Conservation (phyloP, 2,329 filamentous ascomycete species). For the Fusarium albosuccineum region DNA sequence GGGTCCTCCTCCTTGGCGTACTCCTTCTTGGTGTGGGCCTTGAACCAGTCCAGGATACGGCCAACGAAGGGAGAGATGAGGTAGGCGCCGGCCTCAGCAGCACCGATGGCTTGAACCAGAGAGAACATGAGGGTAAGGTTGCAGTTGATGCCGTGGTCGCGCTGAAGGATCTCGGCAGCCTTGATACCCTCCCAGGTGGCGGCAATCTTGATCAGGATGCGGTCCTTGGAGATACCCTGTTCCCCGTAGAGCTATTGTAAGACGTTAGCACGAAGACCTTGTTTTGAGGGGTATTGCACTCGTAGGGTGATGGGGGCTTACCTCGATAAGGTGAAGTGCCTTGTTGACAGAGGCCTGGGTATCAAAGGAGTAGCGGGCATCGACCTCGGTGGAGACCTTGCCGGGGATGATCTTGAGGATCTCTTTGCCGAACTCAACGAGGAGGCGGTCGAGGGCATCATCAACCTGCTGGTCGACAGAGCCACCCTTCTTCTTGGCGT, state of each 20-base stretch:
- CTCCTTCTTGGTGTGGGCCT: slow-evolving; percentile 94
- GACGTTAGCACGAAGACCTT: slow-evolving; percentile 12
- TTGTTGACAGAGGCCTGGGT: slow-evolving; percentile 93
- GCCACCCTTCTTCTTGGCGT: slow-evolving; percentile 82
- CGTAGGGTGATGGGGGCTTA: slow-evolving; percentile 58
- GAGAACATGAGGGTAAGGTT: slow-evolving; percentile 99
- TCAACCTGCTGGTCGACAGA: slow-evolving; percentile 87
- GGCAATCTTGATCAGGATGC: slow-evolving; percentile 97
- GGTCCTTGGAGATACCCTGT: slow-evolving; percentile 91
- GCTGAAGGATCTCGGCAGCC: slow-evolving; percentile 96
- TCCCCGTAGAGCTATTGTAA: slow-evolving; percentile 88
- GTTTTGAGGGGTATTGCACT: background rate
- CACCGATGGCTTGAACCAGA: slow-evolving; percentile 91
- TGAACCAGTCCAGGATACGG: slow-evolving; percentile 99
- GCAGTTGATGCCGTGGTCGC: slow-evolving; percentile 95
- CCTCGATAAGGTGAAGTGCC: slow-evolving; percentile 96
- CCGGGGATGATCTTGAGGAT: slow-evolving; percentile 97
- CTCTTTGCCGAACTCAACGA: slow-evolving; percentile 98
- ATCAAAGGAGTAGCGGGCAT: slow-evolving; percentile 95
- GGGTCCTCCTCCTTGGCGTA: slow-evolving; percentile 93
- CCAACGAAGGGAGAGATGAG: slow-evolving; percentile 99
- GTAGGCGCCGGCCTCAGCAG: slow-evolving; percentile 94
- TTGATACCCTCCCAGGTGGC: slow-evolving; percentile 99
- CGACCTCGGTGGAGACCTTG: slow-evolving; percentile 99
- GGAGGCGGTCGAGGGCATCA: slow-evolving; percentile 88